Percentiles rank a stretch among this genome's conserved stretches.
Conservation (phyloP, 768 basidiomycete genomes). For the Sutorius australiensis region DNA sequence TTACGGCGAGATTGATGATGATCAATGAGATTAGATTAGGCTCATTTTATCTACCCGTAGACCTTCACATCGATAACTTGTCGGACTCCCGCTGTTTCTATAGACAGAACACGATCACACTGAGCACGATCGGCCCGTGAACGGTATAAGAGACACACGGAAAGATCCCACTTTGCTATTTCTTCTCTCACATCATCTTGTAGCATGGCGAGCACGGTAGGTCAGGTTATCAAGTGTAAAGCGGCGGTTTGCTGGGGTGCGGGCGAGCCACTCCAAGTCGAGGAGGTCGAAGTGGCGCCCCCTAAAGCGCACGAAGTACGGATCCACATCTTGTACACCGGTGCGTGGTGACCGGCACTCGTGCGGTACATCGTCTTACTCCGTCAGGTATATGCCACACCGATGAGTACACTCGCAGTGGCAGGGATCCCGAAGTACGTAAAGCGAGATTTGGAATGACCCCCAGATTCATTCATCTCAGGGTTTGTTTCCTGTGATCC, state of each 20-base stretch:
- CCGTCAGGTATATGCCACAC: conserved; percentile 88
- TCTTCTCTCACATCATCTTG: conserved; percentile 18
- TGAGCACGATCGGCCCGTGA: background rate
- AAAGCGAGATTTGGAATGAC: conserved; percentile 2
- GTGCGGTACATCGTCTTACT: conserved; percentile 7
- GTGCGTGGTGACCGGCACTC: conserved; percentile 35
- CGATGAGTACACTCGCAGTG: conserved; percentile 95
- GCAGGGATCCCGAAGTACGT: conserved; percentile 87
- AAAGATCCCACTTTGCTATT: conserved; percentile 5
- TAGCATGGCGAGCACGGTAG: conserved; percentile 69
- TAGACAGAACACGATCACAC: conserved; percentile 1
- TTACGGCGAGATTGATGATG: background rate
- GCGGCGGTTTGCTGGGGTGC: conserved; percentile 97
- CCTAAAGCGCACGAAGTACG: conserved; percentile 89
- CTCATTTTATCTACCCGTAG: background rate
- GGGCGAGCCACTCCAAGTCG: conserved; percentile 78
- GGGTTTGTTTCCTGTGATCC: conserved; percentile 89
- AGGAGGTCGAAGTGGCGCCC: conserved; percentile 92
- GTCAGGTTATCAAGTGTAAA: conserved; percentile 80
- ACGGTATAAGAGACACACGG: conserved; percentile 1
- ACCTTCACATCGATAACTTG: conserved; percentile 9
- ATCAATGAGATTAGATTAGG: background rate
- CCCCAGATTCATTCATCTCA: conserved; percentile 27
- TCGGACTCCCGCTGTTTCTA: background rate
- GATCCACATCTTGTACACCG: conserved; percentile 89